Conservation (phyloP, 2,329 filamentous ascomycete genomes). For the Penicillium sclerotigenum region DNA sequence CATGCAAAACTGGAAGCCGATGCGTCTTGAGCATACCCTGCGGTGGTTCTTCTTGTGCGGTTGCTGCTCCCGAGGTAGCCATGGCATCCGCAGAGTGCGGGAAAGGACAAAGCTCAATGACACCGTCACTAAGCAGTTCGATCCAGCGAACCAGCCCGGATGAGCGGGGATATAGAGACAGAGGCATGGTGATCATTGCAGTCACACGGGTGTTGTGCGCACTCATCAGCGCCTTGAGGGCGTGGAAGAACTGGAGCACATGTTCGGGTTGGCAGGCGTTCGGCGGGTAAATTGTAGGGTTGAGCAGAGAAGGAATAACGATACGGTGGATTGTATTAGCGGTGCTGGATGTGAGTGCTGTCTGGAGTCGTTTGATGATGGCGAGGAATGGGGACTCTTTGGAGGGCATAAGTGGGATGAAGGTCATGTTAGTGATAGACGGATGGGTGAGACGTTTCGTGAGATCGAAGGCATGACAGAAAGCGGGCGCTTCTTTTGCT, state of each 20-base stretch:
- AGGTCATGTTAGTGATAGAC: slow-evolving; percentile 51
- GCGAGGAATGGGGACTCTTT: slow-evolving; percentile 57
- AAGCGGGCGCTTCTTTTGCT: slow-evolving; percentile 43
- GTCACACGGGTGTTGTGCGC: slow-evolving; percentile 64
- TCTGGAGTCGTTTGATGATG: slow-evolving; percentile 60
- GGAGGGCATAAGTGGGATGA: slow-evolving; percentile 46
- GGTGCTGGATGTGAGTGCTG: slow-evolving; percentile 56
- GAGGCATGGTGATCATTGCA: slow-evolving; percentile 71
- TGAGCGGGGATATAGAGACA: slow-evolving; percentile 73
- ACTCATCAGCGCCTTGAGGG: slow-evolving; percentile 70
- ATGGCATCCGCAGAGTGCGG: slow-evolving; percentile 57
- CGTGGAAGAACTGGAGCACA: slow-evolving; percentile 77
- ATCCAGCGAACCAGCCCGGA: slow-evolving; percentile 80
- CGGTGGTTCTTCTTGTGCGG: slow-evolving; percentile 66
- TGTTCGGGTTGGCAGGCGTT: slow-evolving; percentile 66
- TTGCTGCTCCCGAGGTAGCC: slow-evolving; percentile 53
- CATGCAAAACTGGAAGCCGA: slow-evolving; percentile 77
- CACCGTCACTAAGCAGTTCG: slow-evolving; percentile 79
- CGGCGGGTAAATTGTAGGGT: slow-evolving; percentile 77
- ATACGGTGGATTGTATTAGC: slow-evolving; percentile 70
- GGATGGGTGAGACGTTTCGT: slow-evolving; percentile 62
- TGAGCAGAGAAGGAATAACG: slow-evolving; percentile 79
- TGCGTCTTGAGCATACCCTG: slow-evolving; percentile 86
- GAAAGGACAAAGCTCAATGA: slow-evolving; percentile 76
- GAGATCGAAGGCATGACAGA: slow-evolving; percentile 72